Evolutionary conservation across 1,139 yeast species (phyloP), one percentile per base, ranked within the genome.

Genomic region (Candida freyschussii): DNA sequence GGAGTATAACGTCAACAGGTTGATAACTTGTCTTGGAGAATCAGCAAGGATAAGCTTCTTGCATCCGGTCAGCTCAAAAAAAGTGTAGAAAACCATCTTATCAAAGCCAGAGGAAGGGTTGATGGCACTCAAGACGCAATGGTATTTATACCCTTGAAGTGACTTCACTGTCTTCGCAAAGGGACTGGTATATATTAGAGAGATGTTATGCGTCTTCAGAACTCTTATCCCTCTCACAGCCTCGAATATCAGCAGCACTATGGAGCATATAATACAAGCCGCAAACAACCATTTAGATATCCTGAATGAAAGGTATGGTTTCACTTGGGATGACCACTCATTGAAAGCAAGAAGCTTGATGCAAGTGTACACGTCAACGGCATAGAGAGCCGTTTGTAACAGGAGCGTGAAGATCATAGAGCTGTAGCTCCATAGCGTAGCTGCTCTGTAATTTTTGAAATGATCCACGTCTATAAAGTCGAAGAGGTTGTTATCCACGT

Each of bases 21-120:
- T 86, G 46, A 86, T 72, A 3, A 81, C 80, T 59, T 86, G 96
- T 56, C 96, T 72, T n/a, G 96, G 96, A 6, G 89, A 71, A 48
- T 86, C 95, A 1, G 95, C 89, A 27, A 83, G 62, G 13, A 82
- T 47, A 21, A 83, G 65, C 38, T 74, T 74, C 12, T 78, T 54
- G 53, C 91, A 84, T 30, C 72, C 70, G 43, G 78, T 77, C 35
- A 84, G 59, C 37, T 84, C 80, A 49, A 74, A 75, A 55, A 76
- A 84, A 5, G 79, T 70, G 47, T 74, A 73, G 44, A 85, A 74
- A 14, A 86, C 74, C 31, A 79, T 58, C 67, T 78, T 77, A 50
- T 84, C 94, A 45, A 73, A 73, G 30, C 70, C 69, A 21, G 71
- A 73, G 25, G 61, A 53, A 21, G 85, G 83, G 30, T 85, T 76